Evolutionary conservation across 2,329 filamentous ascomycete genomes (phyloP), one percentile per base, ranked within the genome.

Genomic region (Ophiobolus disseminans): DNA sequence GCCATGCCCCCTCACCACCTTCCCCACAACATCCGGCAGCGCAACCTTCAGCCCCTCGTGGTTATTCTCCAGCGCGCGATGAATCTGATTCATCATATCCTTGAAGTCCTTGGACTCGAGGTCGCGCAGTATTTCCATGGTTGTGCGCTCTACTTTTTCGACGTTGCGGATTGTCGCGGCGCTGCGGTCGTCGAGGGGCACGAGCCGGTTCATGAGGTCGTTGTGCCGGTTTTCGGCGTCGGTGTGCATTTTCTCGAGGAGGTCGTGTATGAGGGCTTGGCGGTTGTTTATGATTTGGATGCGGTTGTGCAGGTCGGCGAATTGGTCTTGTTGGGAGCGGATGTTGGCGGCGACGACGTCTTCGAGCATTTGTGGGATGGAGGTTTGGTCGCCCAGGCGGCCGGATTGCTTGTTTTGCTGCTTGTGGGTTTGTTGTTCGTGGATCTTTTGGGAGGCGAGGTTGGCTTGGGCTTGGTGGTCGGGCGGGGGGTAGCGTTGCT

Each of bases 301-400:
- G 23, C 91, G 88, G 76, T 88, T 88, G 78, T 96, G 88, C 11
- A 97, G 81, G 69, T 97, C 92, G 25, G 82, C 81, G 68, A 97
- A 93, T 72, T 96, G 91, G 45, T 79, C 73, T 56, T 77, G 65
- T 20, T 76, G 72, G 19, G 70, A 73, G 25, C 73, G 74, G 63
- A 80, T 76, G 41, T 62, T 74, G 5, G 75, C 73, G 30, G 77
- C 75, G 2, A 78, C 73, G 32, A 74, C 62, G 63, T 77, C 70
- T 55, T 74, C 66, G 62, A 78, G 67, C 74, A 72, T 52, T 61
- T 74, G 65, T 19, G 69, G 66, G 40, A 70, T 67, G 16, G 63
- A 53, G 37, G 42, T 49, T 20, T 62, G 55, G 52, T 55, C 66
- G 50, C 58, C 69, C 50, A 57, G 52, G 46, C 70, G 62, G 9